Evolutionary conservation across 2,329 filamentous ascomycete species (phyloP).

Genomic region (Rhinocladiella mackenziei): DNA sequence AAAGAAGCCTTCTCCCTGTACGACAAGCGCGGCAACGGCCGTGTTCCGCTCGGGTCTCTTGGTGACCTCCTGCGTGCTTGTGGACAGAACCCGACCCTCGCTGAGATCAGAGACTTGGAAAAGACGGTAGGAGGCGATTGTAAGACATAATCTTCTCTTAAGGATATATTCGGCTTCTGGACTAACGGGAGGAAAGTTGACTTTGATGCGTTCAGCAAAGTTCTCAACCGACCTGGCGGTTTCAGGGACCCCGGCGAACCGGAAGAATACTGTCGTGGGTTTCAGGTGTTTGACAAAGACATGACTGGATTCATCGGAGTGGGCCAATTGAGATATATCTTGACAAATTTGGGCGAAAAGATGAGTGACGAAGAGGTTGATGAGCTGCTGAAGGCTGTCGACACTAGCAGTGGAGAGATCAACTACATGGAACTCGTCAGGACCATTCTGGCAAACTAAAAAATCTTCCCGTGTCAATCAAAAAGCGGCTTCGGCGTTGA

Average conservation of each 20-base stretch:
- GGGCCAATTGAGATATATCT: constrained; percentile 91
- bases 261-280: constrained; percentile 96
- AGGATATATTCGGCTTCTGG: not conserved
- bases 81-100: constrained; percentile 93
- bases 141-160: constrained; percentile 47
- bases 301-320: constrained; percentile 97
- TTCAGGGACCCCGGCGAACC: constrained; percentile 98
- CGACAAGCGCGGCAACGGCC: constrained; percentile 97
- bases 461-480: not conserved
- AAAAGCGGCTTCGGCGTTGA: constrained; percentile 9
- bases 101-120: constrained; percentile 90
- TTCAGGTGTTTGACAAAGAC: constrained; percentile 99
- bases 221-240: constrained; percentile 93
- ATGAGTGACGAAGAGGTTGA: constrained; percentile 99
- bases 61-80: constrained; percentile 94
- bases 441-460: constrained; percentile 76
- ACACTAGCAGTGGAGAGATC: constrained; percentile 92
- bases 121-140: constrained; percentile 85
- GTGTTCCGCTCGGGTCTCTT: constrained; percentile 78
- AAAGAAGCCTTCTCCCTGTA: constrained; percentile 99
- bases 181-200: constrained; percentile 61
- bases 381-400: constrained; percentile 96
- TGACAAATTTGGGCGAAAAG: constrained; percentile 98
- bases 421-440: constrained; percentile 87
- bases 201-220: constrained; percentile 93